A percentile compares a stretch with the other conserved stretches of the same genome.
Conservation (phyloP, 441 rosid genomes). For the Dalechampia spathulata region DNA sequence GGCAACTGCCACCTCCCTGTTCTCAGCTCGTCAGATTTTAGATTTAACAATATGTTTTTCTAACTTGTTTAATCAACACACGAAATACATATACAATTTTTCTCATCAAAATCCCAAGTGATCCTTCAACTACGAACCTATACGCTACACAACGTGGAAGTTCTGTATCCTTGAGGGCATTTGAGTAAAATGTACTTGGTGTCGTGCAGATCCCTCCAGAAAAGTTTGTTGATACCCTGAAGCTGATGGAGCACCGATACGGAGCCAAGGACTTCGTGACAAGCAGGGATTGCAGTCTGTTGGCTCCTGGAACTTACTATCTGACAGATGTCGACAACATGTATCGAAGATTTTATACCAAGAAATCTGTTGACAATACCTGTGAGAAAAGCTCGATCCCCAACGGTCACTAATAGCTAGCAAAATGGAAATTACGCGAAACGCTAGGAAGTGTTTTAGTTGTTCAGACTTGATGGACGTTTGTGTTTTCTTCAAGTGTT, state of each 20-base stretch:
- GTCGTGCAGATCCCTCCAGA: conserved; percentile 65
- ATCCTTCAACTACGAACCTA: too few relatives aligned
- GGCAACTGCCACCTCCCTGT: too few relatives aligned
- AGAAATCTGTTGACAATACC: conserved; percentile 34
- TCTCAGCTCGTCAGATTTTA: too few relatives aligned
- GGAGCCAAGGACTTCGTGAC: conserved; percentile 95
- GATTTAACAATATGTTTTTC: too few relatives aligned
- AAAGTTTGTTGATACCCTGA: conserved; percentile 78
- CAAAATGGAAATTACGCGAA: too few relatives aligned
- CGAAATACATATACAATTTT: too few relatives aligned
- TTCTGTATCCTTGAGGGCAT: neutral
- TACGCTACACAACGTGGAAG: too few relatives aligned
- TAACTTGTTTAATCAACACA: too few relatives aligned
- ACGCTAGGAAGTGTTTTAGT: too few relatives aligned
- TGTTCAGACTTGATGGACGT: too few relatives aligned
- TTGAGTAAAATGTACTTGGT: neutral
- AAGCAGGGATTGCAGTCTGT: conserved; percentile 72
- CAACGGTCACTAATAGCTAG: conserved; percentile 56
- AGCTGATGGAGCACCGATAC: conserved; percentile 94
- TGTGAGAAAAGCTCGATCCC: conserved; percentile 41
- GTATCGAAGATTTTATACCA: conserved; percentile 85
- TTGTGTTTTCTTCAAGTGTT: too few relatives aligned
- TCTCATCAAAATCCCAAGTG: too few relatives aligned
- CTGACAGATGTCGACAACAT: conserved; percentile 81
- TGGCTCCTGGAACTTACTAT: conserved; percentile 82